Conservation (phyloP, 2,329 filamentous ascomycete genomes). For the Stachybotrys echinatus region DNA sequence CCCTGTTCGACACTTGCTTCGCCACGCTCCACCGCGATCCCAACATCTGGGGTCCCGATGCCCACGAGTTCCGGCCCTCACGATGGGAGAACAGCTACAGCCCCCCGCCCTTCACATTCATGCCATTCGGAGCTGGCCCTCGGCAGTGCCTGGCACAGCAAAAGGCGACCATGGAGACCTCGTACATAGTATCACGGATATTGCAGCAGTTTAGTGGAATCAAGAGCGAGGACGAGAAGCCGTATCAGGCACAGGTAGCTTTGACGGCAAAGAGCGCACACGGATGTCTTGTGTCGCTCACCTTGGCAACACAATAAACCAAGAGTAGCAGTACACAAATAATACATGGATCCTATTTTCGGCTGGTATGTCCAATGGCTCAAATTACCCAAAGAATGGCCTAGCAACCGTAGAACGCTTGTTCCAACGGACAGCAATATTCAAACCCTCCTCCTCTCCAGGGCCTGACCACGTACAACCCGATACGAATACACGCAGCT, state of each 20-base stretch:
- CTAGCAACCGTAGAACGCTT: too few species aligned
- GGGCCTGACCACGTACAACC: too few species aligned
- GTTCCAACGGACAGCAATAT: too few species aligned
- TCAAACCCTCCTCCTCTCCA: too few species aligned
- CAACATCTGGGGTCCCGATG: slow-evolving; percentile 2
- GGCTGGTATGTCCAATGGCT: too few species aligned
- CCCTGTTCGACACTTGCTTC: slow-evolving; percentile 1
- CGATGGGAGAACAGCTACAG: slow-evolving; percentile 3
- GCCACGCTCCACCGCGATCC: slow-evolving; percentile 1
- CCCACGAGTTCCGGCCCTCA: slow-evolving; percentile 2
- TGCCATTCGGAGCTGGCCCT: slow-evolving; percentile 1
- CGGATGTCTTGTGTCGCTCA: background rate
- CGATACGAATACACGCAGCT: too few species aligned
- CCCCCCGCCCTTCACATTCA: slow-evolving; percentile 6
- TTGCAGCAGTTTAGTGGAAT: background rate
- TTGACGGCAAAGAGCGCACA: background rate
- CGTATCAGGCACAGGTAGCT: background rate
- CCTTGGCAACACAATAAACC: background rate
- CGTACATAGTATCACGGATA: background rate
- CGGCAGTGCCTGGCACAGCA: background rate
- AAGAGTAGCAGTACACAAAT: background rate
- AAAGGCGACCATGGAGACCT: slow-evolving; percentile 1
- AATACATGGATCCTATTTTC: too few species aligned
- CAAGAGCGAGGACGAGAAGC: background rate
- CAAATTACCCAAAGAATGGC: too few species aligned